Evolutionary conservation across 345 rosid genomes (phyloP).

Genomic region (Eutrema japonicum): DNA sequence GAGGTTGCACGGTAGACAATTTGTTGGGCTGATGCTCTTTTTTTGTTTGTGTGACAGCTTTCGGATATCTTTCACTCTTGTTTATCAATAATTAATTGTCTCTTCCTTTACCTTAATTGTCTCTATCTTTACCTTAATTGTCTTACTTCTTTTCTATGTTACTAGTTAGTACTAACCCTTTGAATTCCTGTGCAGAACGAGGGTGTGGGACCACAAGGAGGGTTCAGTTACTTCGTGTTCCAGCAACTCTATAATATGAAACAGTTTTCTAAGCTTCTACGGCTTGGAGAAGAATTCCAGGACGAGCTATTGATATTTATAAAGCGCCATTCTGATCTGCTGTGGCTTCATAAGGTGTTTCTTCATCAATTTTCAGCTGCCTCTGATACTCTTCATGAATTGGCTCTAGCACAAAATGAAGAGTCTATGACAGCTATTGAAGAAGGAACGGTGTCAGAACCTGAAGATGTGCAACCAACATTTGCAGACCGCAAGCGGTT

Average conservation of each 20-base stretch:
- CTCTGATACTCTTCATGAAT: slow-evolving; percentile 79
- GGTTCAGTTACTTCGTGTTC: slow-evolving; percentile 91
- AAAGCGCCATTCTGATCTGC: slow-evolving; percentile 61
- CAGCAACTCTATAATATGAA: slow-evolving; percentile 64
- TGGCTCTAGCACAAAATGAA: slow-evolving; percentile 76
- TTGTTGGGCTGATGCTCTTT: neutral
- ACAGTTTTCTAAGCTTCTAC: slow-evolving; percentile 77
- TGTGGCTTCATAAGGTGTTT: slow-evolving; percentile 90
- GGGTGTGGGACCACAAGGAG: slow-evolving; percentile 88
- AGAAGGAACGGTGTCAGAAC: slow-evolving; percentile 48
- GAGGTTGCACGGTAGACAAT: neutral
- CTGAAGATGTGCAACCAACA: slow-evolving; percentile 46
- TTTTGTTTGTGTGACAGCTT: neutral
- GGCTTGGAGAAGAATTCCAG: slow-evolving; percentile 96
- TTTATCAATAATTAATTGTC: neutral
- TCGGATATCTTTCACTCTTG: neutral
- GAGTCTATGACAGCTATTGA: slow-evolving; percentile 47
- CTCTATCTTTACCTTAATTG: neutral
- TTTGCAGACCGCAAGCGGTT: slow-evolving; percentile 74
- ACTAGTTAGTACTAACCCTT: slow-evolving; percentile 9
- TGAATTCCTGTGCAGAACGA: slow-evolving; percentile 62
- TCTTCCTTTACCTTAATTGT: neutral
- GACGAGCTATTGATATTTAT: slow-evolving; percentile 75
- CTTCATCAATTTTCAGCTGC: slow-evolving; percentile 87
- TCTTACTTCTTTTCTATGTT: slow-evolving; percentile 7